These are phyloP conservation scores for Kodamaea fukazawae DNA, from an alignment of 805 yeast species.

Conservation along the genomic window DNA sequence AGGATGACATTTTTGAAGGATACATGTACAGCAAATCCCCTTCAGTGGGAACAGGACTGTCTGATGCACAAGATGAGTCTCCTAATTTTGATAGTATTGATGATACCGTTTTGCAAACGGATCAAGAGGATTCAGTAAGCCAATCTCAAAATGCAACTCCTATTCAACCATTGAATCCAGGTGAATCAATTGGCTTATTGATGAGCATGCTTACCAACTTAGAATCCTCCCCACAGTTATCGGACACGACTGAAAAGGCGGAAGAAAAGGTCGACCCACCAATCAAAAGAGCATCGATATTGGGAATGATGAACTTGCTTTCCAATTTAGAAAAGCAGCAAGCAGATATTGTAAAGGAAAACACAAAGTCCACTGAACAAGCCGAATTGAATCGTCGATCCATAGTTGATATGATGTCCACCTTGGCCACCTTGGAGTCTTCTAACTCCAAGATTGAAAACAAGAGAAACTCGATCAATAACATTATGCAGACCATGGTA, in stretches of 20 bases:
- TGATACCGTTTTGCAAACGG: background rate
- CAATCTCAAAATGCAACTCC: too few species aligned
- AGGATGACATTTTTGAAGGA: slow-evolving; percentile 37
- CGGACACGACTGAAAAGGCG: too few species aligned
- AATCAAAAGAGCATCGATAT: slow-evolving; percentile 13
- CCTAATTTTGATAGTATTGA: background rate
- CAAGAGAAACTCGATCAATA: slow-evolving; percentile 19
- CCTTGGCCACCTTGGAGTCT: slow-evolving; percentile 20
- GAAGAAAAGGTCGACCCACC: slow-evolving; percentile 4
- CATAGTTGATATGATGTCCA: slow-evolving; percentile 32
- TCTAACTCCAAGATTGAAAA: slow-evolving; percentile 1
- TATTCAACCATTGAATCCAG: slow-evolving; percentile 8
- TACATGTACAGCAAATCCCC: slow-evolving; percentile 28
- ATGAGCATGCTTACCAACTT: slow-evolving; percentile 25
- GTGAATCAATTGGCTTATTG: slow-evolving; percentile 28
- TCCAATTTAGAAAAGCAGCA: slow-evolving; percentile 14
- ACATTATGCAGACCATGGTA: slow-evolving; percentile 24
- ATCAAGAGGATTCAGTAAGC: too few species aligned
- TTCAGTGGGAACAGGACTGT: slow-evolving; percentile 9
- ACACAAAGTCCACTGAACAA: slow-evolving; percentile 7
- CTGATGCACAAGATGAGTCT: background rate
- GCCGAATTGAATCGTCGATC: slow-evolving; percentile 25
- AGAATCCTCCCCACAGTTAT: slow-evolving; percentile 10
- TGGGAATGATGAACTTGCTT: slow-evolving; percentile 16
- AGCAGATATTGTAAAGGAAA: slow-evolving; percentile 11